Percentiles rank a stretch among this genome's conserved stretches.
Conservation (phyloP, 305 asterid species). For the Fraxinus angustifolia region DNA sequence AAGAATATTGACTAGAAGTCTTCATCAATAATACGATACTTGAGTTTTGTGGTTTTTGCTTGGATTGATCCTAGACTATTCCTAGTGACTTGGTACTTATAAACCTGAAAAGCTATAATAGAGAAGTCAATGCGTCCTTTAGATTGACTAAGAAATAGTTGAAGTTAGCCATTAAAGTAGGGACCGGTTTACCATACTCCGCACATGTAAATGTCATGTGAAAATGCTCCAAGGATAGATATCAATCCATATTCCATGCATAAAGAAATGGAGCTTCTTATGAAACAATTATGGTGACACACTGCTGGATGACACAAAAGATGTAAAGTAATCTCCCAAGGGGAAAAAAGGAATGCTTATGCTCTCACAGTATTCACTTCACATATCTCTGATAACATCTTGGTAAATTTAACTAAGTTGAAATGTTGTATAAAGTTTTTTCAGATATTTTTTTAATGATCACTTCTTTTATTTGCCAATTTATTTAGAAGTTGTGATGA, state of each 20-base stretch:
- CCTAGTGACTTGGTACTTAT: neutral
- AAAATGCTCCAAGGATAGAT: neutral
- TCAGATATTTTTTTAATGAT: neutral
- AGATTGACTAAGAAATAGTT: neutral
- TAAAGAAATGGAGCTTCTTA: neutral
- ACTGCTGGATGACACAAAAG: neutral
- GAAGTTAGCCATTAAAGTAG: neutral
- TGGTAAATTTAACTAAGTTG: neutral
- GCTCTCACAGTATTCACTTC: neutral
- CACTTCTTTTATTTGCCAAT: neutral
- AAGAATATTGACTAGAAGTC: neutral
- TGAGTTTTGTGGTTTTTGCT: conserved; percentile 1
- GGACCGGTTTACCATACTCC: neutral
- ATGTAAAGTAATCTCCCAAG: neutral
- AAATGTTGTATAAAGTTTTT: neutral
- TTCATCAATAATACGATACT: neutral
- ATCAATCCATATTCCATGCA: neutral
- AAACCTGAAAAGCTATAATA: neutral
- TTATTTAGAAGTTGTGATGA: neutral
- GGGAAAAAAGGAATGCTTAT: neutral
- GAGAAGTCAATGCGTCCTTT: neutral
- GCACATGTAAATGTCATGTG: neutral
- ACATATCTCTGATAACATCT: neutral
- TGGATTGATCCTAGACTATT: neutral
- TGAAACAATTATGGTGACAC: neutral